These are phyloP conservation scores for Hyaloperonospora brassicae DNA, from an alignment of 352 stramenopile species.

Conservation along the genomic window DNA sequence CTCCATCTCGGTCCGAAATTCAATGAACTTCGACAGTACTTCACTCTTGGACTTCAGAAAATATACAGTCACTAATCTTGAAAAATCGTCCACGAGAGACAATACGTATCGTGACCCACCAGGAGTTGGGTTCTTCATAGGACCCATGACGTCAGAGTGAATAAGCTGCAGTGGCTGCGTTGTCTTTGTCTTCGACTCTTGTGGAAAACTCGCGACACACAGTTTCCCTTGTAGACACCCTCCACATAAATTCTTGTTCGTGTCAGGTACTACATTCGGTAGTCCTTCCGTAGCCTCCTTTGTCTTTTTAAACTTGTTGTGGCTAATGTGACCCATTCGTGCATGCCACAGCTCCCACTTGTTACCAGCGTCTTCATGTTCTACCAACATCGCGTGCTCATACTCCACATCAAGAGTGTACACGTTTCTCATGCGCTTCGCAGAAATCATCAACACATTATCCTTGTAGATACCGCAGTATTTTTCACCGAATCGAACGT, in stretches of 20 bases:
- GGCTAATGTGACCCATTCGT: not conserved
- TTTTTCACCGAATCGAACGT: conserved; percentile 2
- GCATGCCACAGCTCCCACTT: not conserved
- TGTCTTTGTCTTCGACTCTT: not conserved
- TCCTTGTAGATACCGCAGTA: conserved; percentile 1
- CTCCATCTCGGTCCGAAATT: not conserved
- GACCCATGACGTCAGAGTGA: not conserved
- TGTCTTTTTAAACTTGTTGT: not conserved
- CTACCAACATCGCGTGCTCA: not conserved
- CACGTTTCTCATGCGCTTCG: not conserved
- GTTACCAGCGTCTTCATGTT: not conserved
- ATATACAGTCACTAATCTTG: not conserved
- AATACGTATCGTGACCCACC: not conserved
- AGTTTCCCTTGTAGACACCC: not conserved
- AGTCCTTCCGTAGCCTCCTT: not conserved
- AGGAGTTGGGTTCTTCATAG: too few relatives aligned
- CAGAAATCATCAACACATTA: not conserved
- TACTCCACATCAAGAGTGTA: not conserved
- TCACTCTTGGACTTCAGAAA: conserved; percentile 1
- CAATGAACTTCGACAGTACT: not conserved
- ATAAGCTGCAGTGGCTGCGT: conserved; percentile 1
- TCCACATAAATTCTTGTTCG: not conserved
- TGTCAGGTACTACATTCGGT: not conserved
- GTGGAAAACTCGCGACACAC: not conserved
- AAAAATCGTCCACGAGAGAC: not conserved